Evolutionary conservation across 495 filamentous ascomycete genomes (phyloP), one percentile per base, ranked within the genome.

Genomic region (Aspergillus sparsus): DNA sequence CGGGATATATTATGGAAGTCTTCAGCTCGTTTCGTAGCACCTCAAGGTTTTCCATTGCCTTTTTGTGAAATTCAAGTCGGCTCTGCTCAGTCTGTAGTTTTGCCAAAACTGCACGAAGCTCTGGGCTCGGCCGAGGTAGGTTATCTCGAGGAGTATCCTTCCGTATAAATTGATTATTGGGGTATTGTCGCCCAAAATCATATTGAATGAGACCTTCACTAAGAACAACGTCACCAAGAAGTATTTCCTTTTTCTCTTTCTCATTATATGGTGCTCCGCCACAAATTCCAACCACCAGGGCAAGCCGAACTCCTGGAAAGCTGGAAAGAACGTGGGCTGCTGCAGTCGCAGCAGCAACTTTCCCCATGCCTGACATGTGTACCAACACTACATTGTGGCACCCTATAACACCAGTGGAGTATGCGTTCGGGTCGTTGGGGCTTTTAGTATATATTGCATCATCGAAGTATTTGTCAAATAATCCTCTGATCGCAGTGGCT

Each of bases 191-290:
- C 15, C 73, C 73, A 54, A 71, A 63, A 41, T 74, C 71, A 57
- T 74, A 69, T 49, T 78, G 68, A 5, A 78, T 58, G 2, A 76
- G 47, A 12, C 60, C 60, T 0, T 68, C 68, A 60, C 75, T 76
- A 16, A 82, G 69, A 16, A 80, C 53, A 0, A 80, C 77, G 60
- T 82, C 77, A 8, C 79, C 78, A 1, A 79, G 60, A 13, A 76
- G 50, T 7, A 74, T 63, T n/a, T 71, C 62, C 5, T 54, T 44
- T 15, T 18, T 16, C n/a, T 54, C 54, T 11, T 31, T 33, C 50
- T 27, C 11, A 11, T 18, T 12, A 11, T 69, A 49, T 5, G 72
- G 69, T 6, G 68, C 57, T 7, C 57, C 71, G 13, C 72, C 69
- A 46, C 71, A 74, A 21, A 75, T 57, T 7, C 71, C 71, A 9